Base-by-base conservation (phyloP, 306 rosid genomes). In the Cicer cuneatum region DNA sequence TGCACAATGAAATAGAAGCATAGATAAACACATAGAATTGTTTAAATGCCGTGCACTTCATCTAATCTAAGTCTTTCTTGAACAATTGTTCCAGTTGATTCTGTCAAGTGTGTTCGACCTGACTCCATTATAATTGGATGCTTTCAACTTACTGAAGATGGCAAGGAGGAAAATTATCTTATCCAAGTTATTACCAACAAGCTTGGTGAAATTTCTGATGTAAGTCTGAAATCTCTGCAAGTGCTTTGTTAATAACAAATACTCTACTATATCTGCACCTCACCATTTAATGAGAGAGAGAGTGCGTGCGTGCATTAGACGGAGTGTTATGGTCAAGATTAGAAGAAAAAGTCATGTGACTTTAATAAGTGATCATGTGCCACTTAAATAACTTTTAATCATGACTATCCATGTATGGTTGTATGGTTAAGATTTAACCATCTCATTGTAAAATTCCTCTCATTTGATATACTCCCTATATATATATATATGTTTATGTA, bases 111-210 rank as follows among this genome's bases (percentile, higher is more conserved):
- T 81, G 80, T 94, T 77, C 96, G 95, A 62, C 75, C 86, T 49
- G 91, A 94, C 85, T 87, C 91, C 82, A 91, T 94, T 83, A 61
- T 91, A 66, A 57, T 94, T 51, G 98, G 98, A 87, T 89, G 95
- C 83, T 83, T 94, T 82, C 90, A 89, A 88, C 80, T 88, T 68
- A 78, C 85, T 78, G 89, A 76, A 53, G 93, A 85, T 48, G 96
- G 91, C 24, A 73, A 77, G 51, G 97, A 88, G 87, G 91, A 91
- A 85, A 82, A 82, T 85, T 91, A 94, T 85, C 76, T 83, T 63
- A 80, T 93, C 81, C 97, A 84, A 82, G 91, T 89, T 74, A 89
- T 93, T 78, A 82, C 80, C 86, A 82, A 90, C 76, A 85, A 29
- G 79, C 84, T 66, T 78, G 97, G 94, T 56, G 86, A 88, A 75